Base-by-base conservation (phyloP, 1,284 basidiomycete species). In the Boletus smithii region DNA sequence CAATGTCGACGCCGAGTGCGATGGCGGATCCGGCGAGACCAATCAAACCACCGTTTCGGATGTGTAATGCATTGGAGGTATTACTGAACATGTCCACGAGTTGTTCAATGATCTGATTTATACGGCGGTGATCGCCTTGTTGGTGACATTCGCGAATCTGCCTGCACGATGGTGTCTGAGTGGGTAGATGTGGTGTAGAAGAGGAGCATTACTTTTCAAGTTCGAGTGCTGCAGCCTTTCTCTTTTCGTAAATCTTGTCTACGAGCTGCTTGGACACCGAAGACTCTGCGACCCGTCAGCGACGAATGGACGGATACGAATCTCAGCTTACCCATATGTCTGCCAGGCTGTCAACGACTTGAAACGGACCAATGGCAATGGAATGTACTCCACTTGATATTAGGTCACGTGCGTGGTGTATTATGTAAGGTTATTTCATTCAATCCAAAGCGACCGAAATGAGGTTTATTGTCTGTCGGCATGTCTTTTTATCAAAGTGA, bases 21-120 rank as follows among this genome's bases (percentile, higher is more conserved):
- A 99, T 98, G 18, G 92, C 93, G 17, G 93, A 92, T 23, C 92
- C 95, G 1, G 97, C 97, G 0, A 99, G 80, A 13, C 97, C 97
- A 61, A 99, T 98, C 45, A 98, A 77, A 30, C 95, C 95, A 32
- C 97, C 97, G 65, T 97, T 97, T 42, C 95, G 80, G 37, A 92
- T 85, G 61, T 97, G 93, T 32, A 94, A 73, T 3, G 90, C 83
- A 61, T 93, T 91, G 16, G 82, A 75, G 9, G 80, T 69, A 53
- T 88, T 85, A 62, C 75, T 87, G 71, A 95, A 94, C 83, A 95
- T 91, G 24, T 91, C 91, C 55, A 93, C 88, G 52, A 99, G 81
- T 65, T 98, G 95, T 71, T 95, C 91, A 54, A 99, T 87, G 60
- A 99, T 97, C 59, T 85, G 78, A 50, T 77, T 77, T 62, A 98